Evolutionary conservation across 2,329 filamentous ascomycete species (phyloP).

Genomic region (Alternaria consortialis): DNA sequence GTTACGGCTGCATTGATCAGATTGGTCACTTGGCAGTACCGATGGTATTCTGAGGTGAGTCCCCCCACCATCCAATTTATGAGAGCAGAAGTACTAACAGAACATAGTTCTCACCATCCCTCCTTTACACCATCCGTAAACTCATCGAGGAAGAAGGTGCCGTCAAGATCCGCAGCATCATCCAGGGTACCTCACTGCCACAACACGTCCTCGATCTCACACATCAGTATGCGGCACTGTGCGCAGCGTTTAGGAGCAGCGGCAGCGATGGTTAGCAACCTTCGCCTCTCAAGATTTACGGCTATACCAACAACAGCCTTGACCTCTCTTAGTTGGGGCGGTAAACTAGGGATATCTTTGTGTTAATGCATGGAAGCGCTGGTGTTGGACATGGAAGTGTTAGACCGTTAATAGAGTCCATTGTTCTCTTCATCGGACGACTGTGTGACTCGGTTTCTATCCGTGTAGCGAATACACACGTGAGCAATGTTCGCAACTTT

Average conservation of each 20-base stretch:
- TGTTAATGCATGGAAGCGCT: constrained; percentile 27
- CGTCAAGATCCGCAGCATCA: constrained; percentile 95
- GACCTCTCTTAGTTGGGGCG: background rate
- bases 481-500: background rate
- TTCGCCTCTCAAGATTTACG: constrained; percentile 22
- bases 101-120: constrained; percentile 81
- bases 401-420: constrained; percentile 2
- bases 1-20: constrained; percentile 87
- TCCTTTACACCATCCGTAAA: constrained; percentile 86
- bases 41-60: constrained; percentile 92
- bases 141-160: constrained; percentile 97
- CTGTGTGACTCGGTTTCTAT: background rate
- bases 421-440: background rate
- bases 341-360: constrained; percentile 1
- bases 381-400: constrained; percentile 15
- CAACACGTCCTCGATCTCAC: constrained; percentile 94
- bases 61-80: background rate
- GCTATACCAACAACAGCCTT: constrained; percentile 15
- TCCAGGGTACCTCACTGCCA: constrained; percentile 92
- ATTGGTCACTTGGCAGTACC: constrained; percentile 96
- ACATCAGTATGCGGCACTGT: constrained; percentile 94
- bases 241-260: constrained; percentile 92
- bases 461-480: background rate
- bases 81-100: constrained; percentile 1
- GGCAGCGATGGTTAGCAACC: constrained; percentile 78